phyloP scores from a whole-genome alignment of 1,284 basidiomycete species.

The Trichosporon asahii region DNA sequence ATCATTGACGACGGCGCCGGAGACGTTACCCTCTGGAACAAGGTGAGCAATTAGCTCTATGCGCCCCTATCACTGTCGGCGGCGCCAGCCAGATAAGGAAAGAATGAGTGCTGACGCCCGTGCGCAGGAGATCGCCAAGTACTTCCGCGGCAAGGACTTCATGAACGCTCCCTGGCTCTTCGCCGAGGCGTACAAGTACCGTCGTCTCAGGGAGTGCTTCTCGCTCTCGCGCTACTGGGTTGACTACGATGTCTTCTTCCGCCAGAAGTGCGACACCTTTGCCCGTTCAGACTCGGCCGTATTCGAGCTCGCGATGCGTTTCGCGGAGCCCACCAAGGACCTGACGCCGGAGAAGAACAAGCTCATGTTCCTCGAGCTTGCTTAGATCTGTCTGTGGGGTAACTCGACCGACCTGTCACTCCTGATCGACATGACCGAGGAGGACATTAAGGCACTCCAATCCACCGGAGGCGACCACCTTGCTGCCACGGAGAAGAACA shows the following conservation, averaged over 20 bases:
- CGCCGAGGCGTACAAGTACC: slow-evolving; percentile 97
- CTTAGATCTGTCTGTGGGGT: slow-evolving; percentile 92
- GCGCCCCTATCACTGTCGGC: background rate
- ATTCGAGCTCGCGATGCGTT: slow-evolving; percentile 90
- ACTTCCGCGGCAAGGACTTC: slow-evolving; percentile 92
- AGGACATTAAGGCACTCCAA: slow-evolving; percentile 96
- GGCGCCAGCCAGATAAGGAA: background rate
- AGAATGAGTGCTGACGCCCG: background rate
- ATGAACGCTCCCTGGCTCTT: slow-evolving; percentile 94
- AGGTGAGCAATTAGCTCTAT: slow-evolving; percentile 54
- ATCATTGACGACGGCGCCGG: slow-evolving; percentile 91
- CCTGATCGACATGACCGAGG: slow-evolving; percentile 97
- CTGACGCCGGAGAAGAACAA: slow-evolving; percentile 71
- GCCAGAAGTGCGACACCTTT: slow-evolving; percentile 95
- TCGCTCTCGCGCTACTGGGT: slow-evolving; percentile 88
- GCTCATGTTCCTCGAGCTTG: slow-evolving; percentile 88
- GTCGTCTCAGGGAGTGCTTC: slow-evolving; percentile 92
- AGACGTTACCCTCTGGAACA: slow-evolving; percentile 95
- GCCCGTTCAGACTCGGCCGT: slow-evolving; percentile 87
- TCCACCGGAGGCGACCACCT: slow-evolving; percentile 93
- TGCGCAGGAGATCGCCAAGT: slow-evolving; percentile 74
- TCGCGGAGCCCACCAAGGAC: slow-evolving; percentile 73
- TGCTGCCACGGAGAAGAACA: slow-evolving; percentile 92
- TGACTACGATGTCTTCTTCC: slow-evolving; percentile 76
- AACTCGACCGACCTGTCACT: slow-evolving; percentile 96